phyloP scores from a whole-genome alignment of 352 stramenopile genomes.

The Globisporangium alternatum region DNA sequence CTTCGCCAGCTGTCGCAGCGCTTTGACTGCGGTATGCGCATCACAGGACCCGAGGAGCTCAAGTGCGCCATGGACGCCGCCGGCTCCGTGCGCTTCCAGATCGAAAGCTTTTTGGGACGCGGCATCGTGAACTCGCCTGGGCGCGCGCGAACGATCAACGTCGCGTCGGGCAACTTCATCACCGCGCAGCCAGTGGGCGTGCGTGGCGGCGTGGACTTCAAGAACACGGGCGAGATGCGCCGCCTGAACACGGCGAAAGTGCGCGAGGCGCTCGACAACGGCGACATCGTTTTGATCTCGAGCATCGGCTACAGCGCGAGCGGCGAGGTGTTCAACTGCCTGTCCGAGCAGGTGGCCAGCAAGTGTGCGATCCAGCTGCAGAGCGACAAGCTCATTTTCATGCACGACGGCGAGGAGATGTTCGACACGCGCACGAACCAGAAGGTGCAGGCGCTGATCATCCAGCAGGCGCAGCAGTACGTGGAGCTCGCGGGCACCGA shows the following conservation, averaged over 20 bases:
- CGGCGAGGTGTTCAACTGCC: constrained; percentile 92
- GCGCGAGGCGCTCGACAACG: constrained; percentile 86
- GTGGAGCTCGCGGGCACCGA: constrained; percentile 59
- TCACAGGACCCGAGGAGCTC: constrained; percentile 91
- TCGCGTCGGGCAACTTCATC: constrained; percentile 97
- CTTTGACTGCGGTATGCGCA: constrained; percentile 80
- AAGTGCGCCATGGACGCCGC: constrained; percentile 95
- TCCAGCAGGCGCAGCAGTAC: constrained; percentile 83
- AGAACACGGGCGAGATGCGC: constrained; percentile 93
- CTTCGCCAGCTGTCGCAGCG: constrained; percentile 63
- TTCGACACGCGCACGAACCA: constrained; percentile 80
- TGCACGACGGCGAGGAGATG: constrained; percentile 87
- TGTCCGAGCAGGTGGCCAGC: constrained; percentile 87
- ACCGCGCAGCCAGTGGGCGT: constrained; percentile 90
- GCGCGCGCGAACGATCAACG: constrained; percentile 79
- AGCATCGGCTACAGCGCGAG: constrained; percentile 95
- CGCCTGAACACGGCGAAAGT: constrained; percentile 92
- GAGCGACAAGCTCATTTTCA: constrained; percentile 88
- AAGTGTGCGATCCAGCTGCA: constrained; percentile 82
- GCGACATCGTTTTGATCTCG: constrained; percentile 96
- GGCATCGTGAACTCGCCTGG: constrained; percentile 85
- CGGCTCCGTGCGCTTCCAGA: constrained; percentile 86
- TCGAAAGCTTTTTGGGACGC: constrained; percentile 81
- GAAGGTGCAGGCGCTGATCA: constrained; percentile 72
- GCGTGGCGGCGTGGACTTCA: constrained; percentile 84